Evolutionary conservation across 495 filamentous ascomycete species (phyloP).

Genomic region (Thermothielavioides terrestris): DNA sequence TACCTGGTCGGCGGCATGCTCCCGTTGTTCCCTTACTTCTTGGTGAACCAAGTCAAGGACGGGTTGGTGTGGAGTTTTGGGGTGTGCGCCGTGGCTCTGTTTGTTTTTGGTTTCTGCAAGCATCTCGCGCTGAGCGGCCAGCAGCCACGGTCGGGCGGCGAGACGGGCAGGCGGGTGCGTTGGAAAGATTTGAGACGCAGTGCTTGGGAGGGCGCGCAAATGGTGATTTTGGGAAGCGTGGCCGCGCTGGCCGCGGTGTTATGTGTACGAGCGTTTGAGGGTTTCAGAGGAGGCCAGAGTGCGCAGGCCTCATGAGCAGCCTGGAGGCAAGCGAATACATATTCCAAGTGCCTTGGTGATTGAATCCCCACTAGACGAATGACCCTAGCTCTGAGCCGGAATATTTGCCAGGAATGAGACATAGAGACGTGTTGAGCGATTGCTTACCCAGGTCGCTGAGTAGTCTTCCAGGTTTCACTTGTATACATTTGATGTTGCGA

Average conservation of each 20-base stretch:
- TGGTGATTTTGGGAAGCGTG: conserved; percentile 58
- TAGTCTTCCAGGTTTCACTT: too few relatives aligned
- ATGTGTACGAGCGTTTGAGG: conserved; percentile 51
- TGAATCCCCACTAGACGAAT: too few relatives aligned
- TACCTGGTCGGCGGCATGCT: conserved; percentile 70
- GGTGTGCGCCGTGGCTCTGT: conserved; percentile 60
- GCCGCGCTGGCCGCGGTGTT: conserved; percentile 59
- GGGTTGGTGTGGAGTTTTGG: conserved; percentile 62
- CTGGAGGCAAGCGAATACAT: too few relatives aligned
- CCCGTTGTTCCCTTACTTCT: conserved; percentile 70
- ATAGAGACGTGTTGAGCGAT: too few relatives aligned
- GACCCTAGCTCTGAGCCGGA: too few relatives aligned
- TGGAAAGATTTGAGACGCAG: conserved; percentile 9
- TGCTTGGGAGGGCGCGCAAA: conserved; percentile 46
- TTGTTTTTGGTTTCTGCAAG: conserved; percentile 66
- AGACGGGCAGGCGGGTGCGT: conserved; percentile 13
- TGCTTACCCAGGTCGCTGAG: too few relatives aligned
- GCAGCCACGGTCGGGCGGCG: not conserved
- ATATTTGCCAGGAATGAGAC: too few relatives aligned
- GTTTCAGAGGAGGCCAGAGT: too few relatives aligned
- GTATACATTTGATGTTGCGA: too few relatives aligned
- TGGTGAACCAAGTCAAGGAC: conserved; percentile 49
- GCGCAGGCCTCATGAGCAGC: too few relatives aligned
- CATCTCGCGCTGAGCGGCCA: conserved; percentile 28
- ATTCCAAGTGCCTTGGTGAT: too few relatives aligned